These are phyloP conservation scores for Phytophthora hibernalis DNA, from an alignment of 352 stramenopile genomes.

Conservation along the genomic window DNA sequence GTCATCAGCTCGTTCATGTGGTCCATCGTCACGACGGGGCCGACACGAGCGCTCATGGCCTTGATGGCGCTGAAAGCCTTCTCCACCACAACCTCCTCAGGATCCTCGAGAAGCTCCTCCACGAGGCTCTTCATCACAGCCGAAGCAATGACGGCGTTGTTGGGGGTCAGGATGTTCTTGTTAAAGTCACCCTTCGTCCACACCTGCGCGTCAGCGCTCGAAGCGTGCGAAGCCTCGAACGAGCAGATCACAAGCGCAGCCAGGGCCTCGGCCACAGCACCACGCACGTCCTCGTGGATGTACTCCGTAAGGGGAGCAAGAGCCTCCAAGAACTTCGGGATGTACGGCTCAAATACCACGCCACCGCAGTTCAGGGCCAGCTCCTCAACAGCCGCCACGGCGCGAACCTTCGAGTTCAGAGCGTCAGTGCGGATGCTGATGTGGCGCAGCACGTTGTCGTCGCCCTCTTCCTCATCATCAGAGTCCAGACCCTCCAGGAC, in stretches of 20 bases:
- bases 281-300: slow-evolving; percentile 89
- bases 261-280: slow-evolving; percentile 78
- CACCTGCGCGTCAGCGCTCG: slow-evolving; percentile 80
- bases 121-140: slow-evolving; percentile 83
- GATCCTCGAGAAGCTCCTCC: slow-evolving; percentile 83
- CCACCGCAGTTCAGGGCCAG: slow-evolving; percentile 83
- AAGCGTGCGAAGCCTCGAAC: slow-evolving; percentile 82
- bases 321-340: slow-evolving; percentile 83
- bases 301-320: slow-evolving; percentile 85
- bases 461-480: slow-evolving; percentile 81
- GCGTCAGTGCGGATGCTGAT: slow-evolving; percentile 90
- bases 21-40: slow-evolving; percentile 90
- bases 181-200: slow-evolving; percentile 88
- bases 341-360: slow-evolving; percentile 81
- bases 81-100: slow-evolving; percentile 92
- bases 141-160: slow-evolving; percentile 79
- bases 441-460: slow-evolving; percentile 74
- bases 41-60: slow-evolving; percentile 94
- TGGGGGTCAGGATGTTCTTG: slow-evolving; percentile 76
- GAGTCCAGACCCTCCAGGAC: slow-evolving; percentile 77
- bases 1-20: slow-evolving; percentile 90
- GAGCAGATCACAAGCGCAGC: slow-evolving; percentile 86
- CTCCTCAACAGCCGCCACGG: slow-evolving; percentile 84
- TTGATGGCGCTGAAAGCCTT: slow-evolving; percentile 96
- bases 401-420: slow-evolving; percentile 87